Percentiles rank a stretch among this genome's conserved stretches.
Conservation (phyloP, 345 rosid genomes). For the Camelina sativa region DNA sequence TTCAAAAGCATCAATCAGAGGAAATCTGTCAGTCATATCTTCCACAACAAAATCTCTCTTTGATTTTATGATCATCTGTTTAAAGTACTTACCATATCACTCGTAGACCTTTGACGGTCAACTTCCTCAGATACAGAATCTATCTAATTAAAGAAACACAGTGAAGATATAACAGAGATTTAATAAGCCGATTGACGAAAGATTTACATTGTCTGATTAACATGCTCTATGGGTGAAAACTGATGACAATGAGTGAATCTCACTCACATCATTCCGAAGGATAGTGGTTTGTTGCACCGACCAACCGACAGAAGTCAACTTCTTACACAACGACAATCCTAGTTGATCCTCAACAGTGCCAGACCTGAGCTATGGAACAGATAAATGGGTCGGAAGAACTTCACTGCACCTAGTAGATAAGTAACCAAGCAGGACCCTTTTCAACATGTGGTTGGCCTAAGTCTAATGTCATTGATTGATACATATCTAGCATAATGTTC, state of each 20-base stretch:
- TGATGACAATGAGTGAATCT: slow-evolving; percentile 23
- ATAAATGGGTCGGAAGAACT: slow-evolving; percentile 47
- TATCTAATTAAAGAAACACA: slow-evolving; percentile 57
- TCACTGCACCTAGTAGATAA: slow-evolving; percentile 29
- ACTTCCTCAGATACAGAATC: slow-evolving; percentile 99
- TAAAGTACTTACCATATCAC: slow-evolving; percentile 72
- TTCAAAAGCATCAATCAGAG: slow-evolving; percentile 36
- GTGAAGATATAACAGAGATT: slow-evolving; percentile 25
- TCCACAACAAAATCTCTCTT: not conserved
- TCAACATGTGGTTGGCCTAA: slow-evolving; percentile 18
- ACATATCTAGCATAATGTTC: slow-evolving; percentile 2
- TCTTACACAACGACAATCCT: slow-evolving; percentile 73
- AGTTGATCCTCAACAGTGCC: slow-evolving; percentile 93
- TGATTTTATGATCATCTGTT: slow-evolving; percentile 7
- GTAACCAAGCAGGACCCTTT: slow-evolving; percentile 16
- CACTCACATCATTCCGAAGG: slow-evolving; percentile 86
- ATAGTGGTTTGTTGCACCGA: slow-evolving; percentile 62
- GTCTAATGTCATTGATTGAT: slow-evolving; percentile 9
- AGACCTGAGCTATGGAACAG: slow-evolving; percentile 98
- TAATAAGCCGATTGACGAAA: slow-evolving; percentile 23
- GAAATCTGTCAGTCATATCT: slow-evolving; percentile 10
- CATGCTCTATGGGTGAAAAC: not conserved
- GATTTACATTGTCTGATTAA: not conserved
- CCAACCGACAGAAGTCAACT: slow-evolving; percentile 86
- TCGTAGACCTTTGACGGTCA: slow-evolving; percentile 67